phyloP scores from a whole-genome alignment of 192 early-diverging fungal species.

The Rhizoclosmatium sp. region DNA sequence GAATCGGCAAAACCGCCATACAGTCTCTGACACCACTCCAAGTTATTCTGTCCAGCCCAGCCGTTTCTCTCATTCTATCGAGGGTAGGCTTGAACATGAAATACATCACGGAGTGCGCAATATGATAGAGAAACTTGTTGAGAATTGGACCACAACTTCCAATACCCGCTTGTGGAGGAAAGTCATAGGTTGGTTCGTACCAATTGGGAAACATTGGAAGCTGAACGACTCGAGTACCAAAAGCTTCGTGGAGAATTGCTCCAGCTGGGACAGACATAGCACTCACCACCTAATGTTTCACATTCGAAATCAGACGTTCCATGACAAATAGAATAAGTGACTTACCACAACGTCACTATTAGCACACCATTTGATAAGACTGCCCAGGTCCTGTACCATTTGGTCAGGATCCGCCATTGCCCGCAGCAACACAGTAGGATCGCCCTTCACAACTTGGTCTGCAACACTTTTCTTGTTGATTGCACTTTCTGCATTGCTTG shows the following conservation, averaged over 20 bases:
- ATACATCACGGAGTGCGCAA: neutral
- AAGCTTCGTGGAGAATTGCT: conserved; percentile 11
- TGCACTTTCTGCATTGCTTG: neutral
- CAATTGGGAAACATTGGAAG: conserved; percentile 14
- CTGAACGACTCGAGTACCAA: conserved; percentile 1
- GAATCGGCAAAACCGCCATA: neutral
- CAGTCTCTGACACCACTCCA: neutral
- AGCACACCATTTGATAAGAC: conserved; percentile 1
- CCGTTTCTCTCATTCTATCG: conserved; percentile 3
- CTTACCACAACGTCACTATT: conserved; percentile 7
- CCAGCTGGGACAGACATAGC: conserved; percentile 6
- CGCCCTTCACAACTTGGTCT: neutral
- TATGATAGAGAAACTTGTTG: conserved; percentile 1
- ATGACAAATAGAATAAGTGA: neutral
- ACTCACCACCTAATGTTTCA: conserved; percentile 1
- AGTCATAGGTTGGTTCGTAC: neutral
- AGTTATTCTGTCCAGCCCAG: neutral
- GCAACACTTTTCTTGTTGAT: conserved; percentile 5
- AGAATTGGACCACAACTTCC: neutral
- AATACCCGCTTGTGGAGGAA: neutral
- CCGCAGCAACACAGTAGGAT: conserved; percentile 7
- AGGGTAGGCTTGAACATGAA: conserved; percentile 8
- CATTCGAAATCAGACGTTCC: neutral
- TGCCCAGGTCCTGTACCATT: neutral
- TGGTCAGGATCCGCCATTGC: conserved; percentile 12